Evolutionary conservation across 352 stramenopile species (phyloP).

Genomic region (Sclerospora graminicola): DNA sequence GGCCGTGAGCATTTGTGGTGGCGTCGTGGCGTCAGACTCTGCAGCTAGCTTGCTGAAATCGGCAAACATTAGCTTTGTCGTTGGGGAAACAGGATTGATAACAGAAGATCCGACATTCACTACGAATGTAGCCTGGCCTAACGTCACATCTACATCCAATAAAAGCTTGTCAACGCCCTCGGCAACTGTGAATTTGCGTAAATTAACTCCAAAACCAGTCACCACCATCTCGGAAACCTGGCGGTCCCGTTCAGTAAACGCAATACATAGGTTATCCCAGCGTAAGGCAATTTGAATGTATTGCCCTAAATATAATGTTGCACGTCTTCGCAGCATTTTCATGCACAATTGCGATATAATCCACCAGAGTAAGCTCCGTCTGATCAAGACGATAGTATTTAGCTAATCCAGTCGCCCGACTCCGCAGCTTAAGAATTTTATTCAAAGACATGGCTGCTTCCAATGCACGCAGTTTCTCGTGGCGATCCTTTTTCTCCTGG

Average conservation of each 20-base stretch:
- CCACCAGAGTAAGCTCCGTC: constrained; percentile 29
- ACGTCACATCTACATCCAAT: constrained; percentile 36
- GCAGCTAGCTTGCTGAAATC: constrained; percentile 34
- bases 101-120: constrained; percentile 34
- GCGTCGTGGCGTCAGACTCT: constrained; percentile 15
- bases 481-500: constrained; percentile 29
- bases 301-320: constrained; percentile 49
- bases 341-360: constrained; percentile 28
- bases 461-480: constrained; percentile 27
- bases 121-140: constrained; percentile 40
- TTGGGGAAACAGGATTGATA: constrained; percentile 24
- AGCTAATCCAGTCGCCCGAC: constrained; percentile 21
- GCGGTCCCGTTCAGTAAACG: constrained; percentile 27
- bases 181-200: constrained; percentile 28
- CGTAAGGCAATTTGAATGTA: constrained; percentile 38
- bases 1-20: constrained; percentile 36
- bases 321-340: constrained; percentile 28
- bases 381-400: constrained; percentile 33
- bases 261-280: constrained; percentile 45
- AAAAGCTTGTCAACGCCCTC: constrained; percentile 34
- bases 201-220: constrained; percentile 37
- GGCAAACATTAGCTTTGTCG: constrained; percentile 40
- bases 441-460: constrained; percentile 37
- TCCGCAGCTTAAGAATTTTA: constrained; percentile 39
- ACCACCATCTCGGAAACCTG: constrained; percentile 45